Evolutionary conservation across 768 basidiomycete genomes (phyloP).

Genomic region (Cystofilobasidium macerans): DNA sequence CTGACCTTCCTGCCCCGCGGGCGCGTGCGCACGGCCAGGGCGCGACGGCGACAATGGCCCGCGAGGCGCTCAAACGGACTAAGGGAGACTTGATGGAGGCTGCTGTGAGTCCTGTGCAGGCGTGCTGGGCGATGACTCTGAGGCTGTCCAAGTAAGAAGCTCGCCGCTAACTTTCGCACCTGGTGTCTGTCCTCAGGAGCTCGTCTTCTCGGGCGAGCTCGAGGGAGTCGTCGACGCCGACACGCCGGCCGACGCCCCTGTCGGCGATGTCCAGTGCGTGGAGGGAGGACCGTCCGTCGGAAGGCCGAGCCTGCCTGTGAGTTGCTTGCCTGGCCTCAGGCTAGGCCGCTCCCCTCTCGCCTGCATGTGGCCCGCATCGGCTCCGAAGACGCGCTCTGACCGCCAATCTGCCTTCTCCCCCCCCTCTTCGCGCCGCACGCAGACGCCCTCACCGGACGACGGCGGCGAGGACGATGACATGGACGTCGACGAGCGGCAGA

Average conservation of each 20-base stretch:
- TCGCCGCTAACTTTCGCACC: too few species aligned
- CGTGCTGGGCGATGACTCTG: too few species aligned
- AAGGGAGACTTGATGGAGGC: constrained; percentile 81
- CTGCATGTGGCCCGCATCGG: constrained; percentile 4
- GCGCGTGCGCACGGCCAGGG: constrained; percentile 47
- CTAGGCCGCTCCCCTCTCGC: neutral
- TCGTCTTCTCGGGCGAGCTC: constrained; percentile 52
- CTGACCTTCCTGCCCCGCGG: constrained; percentile 11
- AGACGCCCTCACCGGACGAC: constrained; percentile 45
- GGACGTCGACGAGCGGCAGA: constrained; percentile 39
- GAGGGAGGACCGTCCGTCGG: neutral
- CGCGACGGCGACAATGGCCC: constrained; percentile 67
- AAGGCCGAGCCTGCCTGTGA: neutral
- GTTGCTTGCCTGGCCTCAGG: neutral
- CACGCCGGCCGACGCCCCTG: neutral
- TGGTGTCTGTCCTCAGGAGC: constrained; percentile 33
- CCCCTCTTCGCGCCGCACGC: constrained; percentile 7
- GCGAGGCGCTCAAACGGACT: constrained; percentile 65
- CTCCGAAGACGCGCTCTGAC: constrained; percentile 33
- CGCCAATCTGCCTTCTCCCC: constrained; percentile 30
- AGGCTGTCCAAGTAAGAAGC: neutral
- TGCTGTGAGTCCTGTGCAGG: constrained; percentile 67
- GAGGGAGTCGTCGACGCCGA: constrained; percentile 48
- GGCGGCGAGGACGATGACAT: constrained; percentile 36
- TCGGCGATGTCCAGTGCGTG: neutral